phyloP scores from a whole-genome alignment of 306 rosid genomes.

The Malus sieversii region DNA sequence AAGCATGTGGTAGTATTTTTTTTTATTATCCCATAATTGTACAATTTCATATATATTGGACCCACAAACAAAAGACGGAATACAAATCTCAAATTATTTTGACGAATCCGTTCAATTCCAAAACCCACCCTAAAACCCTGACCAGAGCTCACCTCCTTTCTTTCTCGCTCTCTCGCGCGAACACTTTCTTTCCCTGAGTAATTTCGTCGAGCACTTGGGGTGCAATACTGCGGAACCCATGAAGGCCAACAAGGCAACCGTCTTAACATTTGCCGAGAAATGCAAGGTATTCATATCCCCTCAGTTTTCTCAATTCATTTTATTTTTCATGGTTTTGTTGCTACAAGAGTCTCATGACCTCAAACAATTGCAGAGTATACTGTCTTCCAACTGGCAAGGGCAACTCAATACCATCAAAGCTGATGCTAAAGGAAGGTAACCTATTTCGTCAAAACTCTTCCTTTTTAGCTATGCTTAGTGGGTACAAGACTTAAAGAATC shows the following conservation, averaged over 20 bases:
- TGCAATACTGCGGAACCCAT: slow-evolving; percentile 27
- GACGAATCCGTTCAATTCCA: neutral
- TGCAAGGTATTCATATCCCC: slow-evolving; percentile 51
- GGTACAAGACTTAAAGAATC: neutral
- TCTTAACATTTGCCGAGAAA: slow-evolving; percentile 62
- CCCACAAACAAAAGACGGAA: too few relatives aligned
- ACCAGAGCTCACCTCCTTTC: neutral
- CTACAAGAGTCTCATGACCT: neutral
- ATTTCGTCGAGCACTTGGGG: slow-evolving; percentile 41
- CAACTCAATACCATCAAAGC: slow-evolving; percentile 74
- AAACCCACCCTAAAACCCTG: neutral
- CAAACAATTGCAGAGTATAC: slow-evolving; percentile 44
- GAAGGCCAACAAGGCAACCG: slow-evolving; percentile 47
- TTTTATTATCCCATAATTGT: too few relatives aligned
- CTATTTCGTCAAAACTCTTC: neutral
- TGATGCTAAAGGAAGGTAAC: slow-evolving; percentile 84
- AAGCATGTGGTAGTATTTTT: too few relatives aligned
- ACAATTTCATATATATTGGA: too few relatives aligned
- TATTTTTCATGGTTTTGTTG: neutral
- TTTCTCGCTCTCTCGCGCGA: neutral
- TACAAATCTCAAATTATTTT: neutral
- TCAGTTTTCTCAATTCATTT: neutral
- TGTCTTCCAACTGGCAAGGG: slow-evolving; percentile 85
- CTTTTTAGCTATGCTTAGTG: neutral
- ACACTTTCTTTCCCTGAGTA: neutral